Percentiles rank a stretch among this genome's conserved stretches.
phyloP scores from a whole-genome alignment of 768 basidiomycete species.

The Mycena rosella region DNA sequence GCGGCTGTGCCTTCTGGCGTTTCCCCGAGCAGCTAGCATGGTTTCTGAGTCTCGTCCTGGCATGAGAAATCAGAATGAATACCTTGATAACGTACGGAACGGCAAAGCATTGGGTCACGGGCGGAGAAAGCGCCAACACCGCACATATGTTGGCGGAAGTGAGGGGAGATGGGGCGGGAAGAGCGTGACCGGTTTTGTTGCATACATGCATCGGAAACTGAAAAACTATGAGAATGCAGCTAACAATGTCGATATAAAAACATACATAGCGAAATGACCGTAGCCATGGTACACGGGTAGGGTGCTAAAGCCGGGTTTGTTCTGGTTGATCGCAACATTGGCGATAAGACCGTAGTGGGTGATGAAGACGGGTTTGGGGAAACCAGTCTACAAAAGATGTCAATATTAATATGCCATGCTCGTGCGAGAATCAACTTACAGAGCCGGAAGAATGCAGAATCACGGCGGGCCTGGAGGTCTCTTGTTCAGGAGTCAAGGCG shows the following conservation, averaged over 20 bases:
- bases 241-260: neutral
- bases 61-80: neutral
- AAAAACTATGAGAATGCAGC: conserved; percentile 18
- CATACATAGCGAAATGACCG: conserved; percentile 50
- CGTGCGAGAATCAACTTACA: conserved; percentile 30
- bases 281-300: conserved; percentile 61
- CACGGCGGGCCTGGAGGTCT: conserved; percentile 47
- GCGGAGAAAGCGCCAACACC: conserved; percentile 51
- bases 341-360: conserved; percentile 52
- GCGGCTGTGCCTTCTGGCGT: conserved; percentile 57
- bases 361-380: conserved; percentile 57
- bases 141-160: conserved; percentile 59
- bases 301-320: conserved; percentile 54
- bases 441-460: conserved; percentile 61
- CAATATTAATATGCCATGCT: neutral
- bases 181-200: conserved; percentile 56
- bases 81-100: conserved; percentile 56
- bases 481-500: conserved; percentile 49
- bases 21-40: conserved; percentile 58
- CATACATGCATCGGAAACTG: conserved; percentile 60
- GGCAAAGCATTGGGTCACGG: conserved; percentile 48
- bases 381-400: conserved; percentile 52
- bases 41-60: too few species aligned
- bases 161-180: conserved; percentile 58
- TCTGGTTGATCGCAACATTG: conserved; percentile 52